Base-by-base conservation (phyloP, 140 eudicot species). In the Stevia rebaudiana region DNA sequence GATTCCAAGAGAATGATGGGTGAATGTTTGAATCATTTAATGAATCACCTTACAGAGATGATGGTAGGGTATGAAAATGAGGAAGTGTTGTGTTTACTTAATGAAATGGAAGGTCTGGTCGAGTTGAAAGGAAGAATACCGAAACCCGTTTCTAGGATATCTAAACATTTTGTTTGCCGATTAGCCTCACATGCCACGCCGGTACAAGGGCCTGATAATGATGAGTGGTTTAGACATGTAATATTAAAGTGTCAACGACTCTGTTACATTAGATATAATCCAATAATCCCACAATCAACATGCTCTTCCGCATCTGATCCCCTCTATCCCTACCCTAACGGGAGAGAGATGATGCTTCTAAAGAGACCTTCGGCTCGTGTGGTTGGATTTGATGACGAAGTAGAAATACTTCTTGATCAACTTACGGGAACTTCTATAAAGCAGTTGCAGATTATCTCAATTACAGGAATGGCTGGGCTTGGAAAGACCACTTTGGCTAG, bases 401-500 rank as follows among this genome's bases (percentile, higher is more conserved):
- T 46, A 8, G 19, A 56, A 39, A 17, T 11, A 24, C 31, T 65
- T 4, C 30, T 35, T 25, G 44, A 36, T 4, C 8, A 57, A 35
- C 67, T 71, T 47, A 44, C 70, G 15, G 59, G 37, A 28, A 33
- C 24, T 17, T 47, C 53, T 17, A 47, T 30, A 3, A 40, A 5
- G 39, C 50, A 44, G 5, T 6, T 35, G 0, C 73, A 39, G 16
- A 35, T 55, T 11, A 19, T 79, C 11, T 63, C 77, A 3, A 55
- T 78, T 24, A 22, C 57, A 23, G 80, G 83, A 8, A 51, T 61
- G 61, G 60, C 67, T 2, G 82, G 82, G 8, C 47, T 71, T 16
- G 81, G 81, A 3, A 78, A 78, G 61, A 78, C 82, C 8, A 77
- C 81, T 25, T 52, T 77, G 43, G 75, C 75, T 21, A 51, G 35